Base-by-base conservation (phyloP, 192 early-diverging fungal genomes). In the Linnemannia schmuckeri region DNA sequence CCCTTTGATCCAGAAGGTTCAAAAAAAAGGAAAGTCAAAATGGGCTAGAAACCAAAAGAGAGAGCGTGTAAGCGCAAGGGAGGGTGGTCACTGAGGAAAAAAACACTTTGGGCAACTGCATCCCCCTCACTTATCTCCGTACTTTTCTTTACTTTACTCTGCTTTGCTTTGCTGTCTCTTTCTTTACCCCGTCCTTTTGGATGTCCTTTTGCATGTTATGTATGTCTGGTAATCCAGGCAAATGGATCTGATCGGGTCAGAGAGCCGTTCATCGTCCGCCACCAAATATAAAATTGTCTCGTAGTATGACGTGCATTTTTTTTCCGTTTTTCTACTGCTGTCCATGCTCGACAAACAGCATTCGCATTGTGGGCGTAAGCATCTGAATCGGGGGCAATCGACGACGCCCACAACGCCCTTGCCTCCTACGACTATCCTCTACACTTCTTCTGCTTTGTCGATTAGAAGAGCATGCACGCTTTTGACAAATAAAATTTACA, bases 181-280 rank as follows among this genome's bases (percentile, higher is more conserved):
- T 27, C n/a, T 27, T 52, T 27, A 35, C 61, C 30, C 27, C 27
- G 22, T 8, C 6, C 37, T n/a, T n/a, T n/a, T n/a, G 20, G 52
- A 22, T 57, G 1, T 24, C 6, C 7, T 61, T 12, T 5, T 8
- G 22, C 2, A 6, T 12, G 10, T 4, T 12, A 15, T 4, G 12
- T 12, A 63, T 55, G 22, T 13, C 7, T 27, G 55, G 13, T 3
- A 33, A 66, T 33, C 30, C 61, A 33, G 30, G 12, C 13, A 66
- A 66, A 30, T 66, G 61, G 61, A 66, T 66, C 61, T 42, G 70
- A 72, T 38, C 38, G 70, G 41, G 35, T 72, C 70, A 72, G 70
- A 72, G 70, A 22, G 41, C 70, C 17, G 38, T 12, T n/a, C 37
- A 72, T 72, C 38, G 70, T 72, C 38, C 35, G 38, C 41, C 70